Evolutionary conservation across 768 basidiomycete genomes (phyloP).

Genomic region (Phaeotremella skinneri): DNA sequence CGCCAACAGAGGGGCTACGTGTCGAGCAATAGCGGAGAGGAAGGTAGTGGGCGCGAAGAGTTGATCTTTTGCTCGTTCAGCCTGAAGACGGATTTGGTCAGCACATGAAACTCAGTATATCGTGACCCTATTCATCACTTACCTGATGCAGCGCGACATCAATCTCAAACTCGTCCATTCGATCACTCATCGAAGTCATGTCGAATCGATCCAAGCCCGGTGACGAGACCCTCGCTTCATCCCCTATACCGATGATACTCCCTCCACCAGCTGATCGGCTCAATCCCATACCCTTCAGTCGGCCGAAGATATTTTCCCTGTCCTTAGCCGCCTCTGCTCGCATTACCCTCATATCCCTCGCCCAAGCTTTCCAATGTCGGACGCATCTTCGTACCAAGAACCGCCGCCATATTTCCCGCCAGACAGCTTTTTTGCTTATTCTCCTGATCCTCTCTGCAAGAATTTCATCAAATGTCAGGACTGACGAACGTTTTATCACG

Average conservation of each 20-base stretch:
- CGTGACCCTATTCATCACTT: constrained; percentile 1
- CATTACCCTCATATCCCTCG: constrained; percentile 15
- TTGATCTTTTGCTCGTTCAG: constrained; percentile 29
- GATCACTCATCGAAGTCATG: constrained; percentile 2
- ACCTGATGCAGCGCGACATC: constrained; percentile 35
- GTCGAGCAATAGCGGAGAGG: constrained; percentile 29
- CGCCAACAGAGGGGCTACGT: constrained; percentile 24
- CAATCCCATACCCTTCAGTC: constrained; percentile 32
- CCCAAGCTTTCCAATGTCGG: constrained; percentile 27
- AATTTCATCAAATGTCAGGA: constrained; percentile 16
- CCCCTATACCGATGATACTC: constrained; percentile 16
- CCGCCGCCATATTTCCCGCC: constrained; percentile 20
- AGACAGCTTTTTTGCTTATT: constrained; percentile 13
- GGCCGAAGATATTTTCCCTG: constrained; percentile 16
- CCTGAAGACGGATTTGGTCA: constrained; percentile 9
- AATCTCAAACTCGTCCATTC: constrained; percentile 33
- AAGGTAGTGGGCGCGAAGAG: constrained; percentile 41
- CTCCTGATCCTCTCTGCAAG: constrained; percentile 10
- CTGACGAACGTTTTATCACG: constrained; percentile 18
- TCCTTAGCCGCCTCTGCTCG: constrained; percentile 21
- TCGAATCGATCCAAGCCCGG: constrained; percentile 58
- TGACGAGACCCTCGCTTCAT: constrained; percentile 56
- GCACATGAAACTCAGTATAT: constrained; percentile 4
- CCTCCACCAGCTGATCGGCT: constrained; percentile 4
- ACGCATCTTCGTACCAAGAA: constrained; percentile 8